Conservation (phyloP, 805 yeast species). For the Ogataea allantospora region DNA sequence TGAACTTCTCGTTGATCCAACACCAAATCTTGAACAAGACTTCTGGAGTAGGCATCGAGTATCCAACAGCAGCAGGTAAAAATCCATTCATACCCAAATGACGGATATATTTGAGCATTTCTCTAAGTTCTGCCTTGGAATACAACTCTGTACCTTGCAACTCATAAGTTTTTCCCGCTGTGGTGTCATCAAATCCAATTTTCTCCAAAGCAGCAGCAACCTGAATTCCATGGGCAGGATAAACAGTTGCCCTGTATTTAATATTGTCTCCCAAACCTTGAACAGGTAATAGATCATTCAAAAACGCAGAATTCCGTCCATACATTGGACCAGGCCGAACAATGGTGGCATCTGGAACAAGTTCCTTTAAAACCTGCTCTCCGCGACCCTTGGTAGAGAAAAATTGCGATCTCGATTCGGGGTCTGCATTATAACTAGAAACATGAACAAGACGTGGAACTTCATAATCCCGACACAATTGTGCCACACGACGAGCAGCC, state of each 20-base stretch:
- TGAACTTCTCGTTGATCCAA: slow-evolving; percentile 42
- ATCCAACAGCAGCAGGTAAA: slow-evolving; percentile 38
- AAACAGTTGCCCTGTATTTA: slow-evolving; percentile 59
- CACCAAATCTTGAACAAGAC: slow-evolving; percentile 30
- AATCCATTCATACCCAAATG: slow-evolving; percentile 36
- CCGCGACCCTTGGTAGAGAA: slow-evolving; percentile 78
- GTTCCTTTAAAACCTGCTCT: slow-evolving; percentile 66
- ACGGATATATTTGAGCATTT: slow-evolving; percentile 55
- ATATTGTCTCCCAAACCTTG: slow-evolving; percentile 62
- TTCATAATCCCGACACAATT: slow-evolving; percentile 64
- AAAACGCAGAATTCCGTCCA: slow-evolving; percentile 70
- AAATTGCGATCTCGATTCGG: slow-evolving; percentile 64
- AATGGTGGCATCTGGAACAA: slow-evolving; percentile 72
- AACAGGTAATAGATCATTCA: slow-evolving; percentile 57
- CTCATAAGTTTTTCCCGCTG: slow-evolving; percentile 74
- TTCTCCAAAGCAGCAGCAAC: slow-evolving; percentile 77
- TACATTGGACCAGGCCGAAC: slow-evolving; percentile 83
- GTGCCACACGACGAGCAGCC: slow-evolving; percentile 72
- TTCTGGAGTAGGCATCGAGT: slow-evolving; percentile 41
- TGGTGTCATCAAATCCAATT: slow-evolving; percentile 78
- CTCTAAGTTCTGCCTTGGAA: slow-evolving; percentile 61
- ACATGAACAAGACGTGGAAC: slow-evolving; percentile 78
- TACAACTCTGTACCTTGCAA: slow-evolving; percentile 69
- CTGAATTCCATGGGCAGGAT: slow-evolving; percentile 75
- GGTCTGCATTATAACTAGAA: slow-evolving; percentile 73